phyloP scores from a whole-genome alignment of 1,139 yeast species.

The Nakaseomyces nivariensis region DNA sequence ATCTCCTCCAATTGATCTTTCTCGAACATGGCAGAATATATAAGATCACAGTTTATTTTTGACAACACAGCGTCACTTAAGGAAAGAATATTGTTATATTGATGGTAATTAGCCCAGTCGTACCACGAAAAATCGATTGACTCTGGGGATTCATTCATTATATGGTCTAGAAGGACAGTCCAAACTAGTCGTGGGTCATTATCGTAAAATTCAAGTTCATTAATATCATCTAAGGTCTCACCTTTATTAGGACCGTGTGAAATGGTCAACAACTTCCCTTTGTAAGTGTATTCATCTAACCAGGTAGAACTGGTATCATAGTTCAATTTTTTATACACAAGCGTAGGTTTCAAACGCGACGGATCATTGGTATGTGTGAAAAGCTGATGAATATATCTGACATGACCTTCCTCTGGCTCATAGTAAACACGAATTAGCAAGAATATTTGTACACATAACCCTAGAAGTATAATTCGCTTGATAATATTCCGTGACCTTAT shows the following conservation, averaged over 20 bases:
- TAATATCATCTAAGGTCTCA: constrained; percentile 8
- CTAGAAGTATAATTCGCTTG: background rate
- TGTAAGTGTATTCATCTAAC: constrained; percentile 16
- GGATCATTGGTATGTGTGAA: background rate
- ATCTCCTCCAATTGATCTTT: constrained; percentile 6
- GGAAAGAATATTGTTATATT: constrained; percentile 14
- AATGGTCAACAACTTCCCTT: constrained; percentile 13
- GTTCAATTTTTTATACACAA: constrained; percentile 14
- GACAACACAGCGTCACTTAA: constrained; percentile 5
- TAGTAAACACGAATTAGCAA: background rate
- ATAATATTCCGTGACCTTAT: background rate
- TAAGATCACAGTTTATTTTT: constrained; percentile 11
- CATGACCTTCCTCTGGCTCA: constrained; percentile 3
- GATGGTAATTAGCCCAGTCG: constrained; percentile 21
- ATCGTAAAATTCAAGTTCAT: constrained; percentile 17
- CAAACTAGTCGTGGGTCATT: constrained; percentile 22
- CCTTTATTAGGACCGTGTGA: constrained; percentile 12
- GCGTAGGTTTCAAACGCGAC: constrained; percentile 5
- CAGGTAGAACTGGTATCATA: constrained; percentile 13
- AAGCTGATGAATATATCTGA: background rate
- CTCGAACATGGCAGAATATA: constrained; percentile 13
- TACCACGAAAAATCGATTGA: constrained; percentile 20
- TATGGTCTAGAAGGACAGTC: constrained; percentile 15
- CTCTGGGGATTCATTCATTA: constrained; percentile 5
- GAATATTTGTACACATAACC: background rate